These are phyloP conservation scores for Articulospora tetracladia DNA, from an alignment of 495 filamentous ascomycete species.

Conservation along the genomic window DNA sequence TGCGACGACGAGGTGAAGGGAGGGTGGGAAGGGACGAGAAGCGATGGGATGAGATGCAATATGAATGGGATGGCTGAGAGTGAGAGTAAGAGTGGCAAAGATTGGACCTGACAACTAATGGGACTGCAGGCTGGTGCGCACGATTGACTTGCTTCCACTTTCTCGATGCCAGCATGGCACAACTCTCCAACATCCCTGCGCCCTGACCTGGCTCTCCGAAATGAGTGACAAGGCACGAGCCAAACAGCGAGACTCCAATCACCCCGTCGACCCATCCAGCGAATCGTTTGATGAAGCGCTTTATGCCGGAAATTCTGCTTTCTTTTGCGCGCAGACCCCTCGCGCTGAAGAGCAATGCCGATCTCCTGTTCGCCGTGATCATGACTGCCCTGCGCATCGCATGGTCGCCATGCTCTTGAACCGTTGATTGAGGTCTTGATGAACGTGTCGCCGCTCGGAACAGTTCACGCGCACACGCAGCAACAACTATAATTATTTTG, in stretches of 20 bases:
- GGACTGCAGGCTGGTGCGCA: too few relatives aligned
- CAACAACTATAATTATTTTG: background rate
- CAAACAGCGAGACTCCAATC: background rate
- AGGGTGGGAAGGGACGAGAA: too few relatives aligned
- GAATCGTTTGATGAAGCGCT: conserved; percentile 13
- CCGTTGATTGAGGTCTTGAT: too few relatives aligned
- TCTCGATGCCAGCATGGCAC: background rate
- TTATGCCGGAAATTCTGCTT: conserved; percentile 4
- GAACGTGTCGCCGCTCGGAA: too few relatives aligned
- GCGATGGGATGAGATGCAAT: too few relatives aligned
- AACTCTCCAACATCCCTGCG: background rate
- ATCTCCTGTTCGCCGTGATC: background rate
- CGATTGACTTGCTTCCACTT: too few relatives aligned
- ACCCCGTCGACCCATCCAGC: background rate
- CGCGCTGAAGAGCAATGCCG: background rate
- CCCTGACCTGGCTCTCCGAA: background rate
- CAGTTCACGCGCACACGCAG: too few relatives aligned
- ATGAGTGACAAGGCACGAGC: conserved; percentile 1
- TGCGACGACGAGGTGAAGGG: too few relatives aligned
- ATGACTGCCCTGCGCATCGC: too few relatives aligned
- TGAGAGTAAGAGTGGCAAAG: too few relatives aligned
- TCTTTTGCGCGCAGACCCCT: background rate
- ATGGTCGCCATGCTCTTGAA: background rate
- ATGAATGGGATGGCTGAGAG: too few relatives aligned
- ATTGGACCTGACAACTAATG: too few relatives aligned